These are phyloP conservation scores for Lepidium sativum DNA, from an alignment of 345 rosid species.

Conservation along the genomic window DNA sequence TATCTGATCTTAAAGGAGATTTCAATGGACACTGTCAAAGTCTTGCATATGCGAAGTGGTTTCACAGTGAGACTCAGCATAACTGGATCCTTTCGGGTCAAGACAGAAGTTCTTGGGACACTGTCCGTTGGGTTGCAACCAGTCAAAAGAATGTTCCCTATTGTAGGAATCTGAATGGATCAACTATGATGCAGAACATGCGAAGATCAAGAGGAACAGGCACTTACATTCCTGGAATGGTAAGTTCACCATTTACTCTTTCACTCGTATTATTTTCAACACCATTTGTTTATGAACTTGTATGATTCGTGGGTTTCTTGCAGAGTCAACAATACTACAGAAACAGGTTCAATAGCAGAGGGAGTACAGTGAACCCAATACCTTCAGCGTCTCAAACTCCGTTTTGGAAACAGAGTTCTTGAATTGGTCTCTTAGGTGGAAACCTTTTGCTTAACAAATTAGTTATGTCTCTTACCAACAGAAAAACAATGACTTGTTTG, in stretches of 20 bases:
- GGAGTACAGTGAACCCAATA: background rate
- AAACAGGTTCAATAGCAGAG: background rate
- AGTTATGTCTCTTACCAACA: constrained; percentile 5
- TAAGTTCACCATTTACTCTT: constrained; percentile 8
- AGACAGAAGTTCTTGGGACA: constrained; percentile 26
- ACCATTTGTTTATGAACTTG: background rate
- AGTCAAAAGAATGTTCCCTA: constrained; percentile 16
- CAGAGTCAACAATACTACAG: constrained; percentile 18
- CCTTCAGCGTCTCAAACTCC: constrained; percentile 11
- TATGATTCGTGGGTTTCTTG: background rate
- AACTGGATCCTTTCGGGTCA: constrained; percentile 27
- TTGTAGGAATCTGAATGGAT: constrained; percentile 25
- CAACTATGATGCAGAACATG: background rate
- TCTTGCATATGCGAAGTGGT: constrained; percentile 48
- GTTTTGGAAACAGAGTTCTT: background rate
- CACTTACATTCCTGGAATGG: constrained; percentile 58
- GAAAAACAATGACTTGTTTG: background rate
- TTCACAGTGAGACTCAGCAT: constrained; percentile 27
- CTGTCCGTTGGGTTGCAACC: constrained; percentile 11
- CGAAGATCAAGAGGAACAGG: constrained; percentile 65
- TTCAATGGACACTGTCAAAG: constrained; percentile 29
- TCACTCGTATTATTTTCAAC: background rate
- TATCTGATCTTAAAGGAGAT: constrained; percentile 55
- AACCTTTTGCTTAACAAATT: constrained; percentile 6
- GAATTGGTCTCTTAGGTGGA: constrained; percentile 1